Base-by-base conservation (phyloP, 805 yeast species). In the Wilhelminamyces savonicus region DNA sequence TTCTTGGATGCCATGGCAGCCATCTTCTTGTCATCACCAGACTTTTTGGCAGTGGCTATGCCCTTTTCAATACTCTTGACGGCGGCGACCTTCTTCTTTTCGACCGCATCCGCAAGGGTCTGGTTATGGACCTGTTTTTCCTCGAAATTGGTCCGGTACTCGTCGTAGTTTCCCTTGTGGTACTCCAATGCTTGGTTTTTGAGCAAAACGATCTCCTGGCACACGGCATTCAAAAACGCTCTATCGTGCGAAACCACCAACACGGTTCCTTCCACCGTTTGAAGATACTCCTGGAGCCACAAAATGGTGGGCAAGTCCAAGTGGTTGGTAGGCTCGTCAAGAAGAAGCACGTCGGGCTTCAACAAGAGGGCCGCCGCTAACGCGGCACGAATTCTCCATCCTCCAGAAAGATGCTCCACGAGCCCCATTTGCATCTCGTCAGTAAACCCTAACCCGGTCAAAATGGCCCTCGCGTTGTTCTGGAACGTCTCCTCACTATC, bases 21-120 rank as follows among this genome's bases (percentile, higher is more conserved):
- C 12, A 24, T 20, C 15, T 24, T 24, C 13, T 24, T 24, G 13
- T 24, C 27, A 13, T 24, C 27, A 5, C 27, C 27, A 13, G 20
- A 16, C 20, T 24, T 24, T 16, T 24, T 24, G 12, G 27, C 27
- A 8, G 27, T 20, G 6, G 27, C 14, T 8, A 24, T 11, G 7
- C 20, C 27, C 20, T 16, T 24, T 10, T 24, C 27, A 13, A 24
- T 13, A 13, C 27, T 24, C 20, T 11, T 12, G 12, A n/a, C 16
- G n/a, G n/a, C 5, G 12, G 27, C 27, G 4, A 16, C 27, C 16
- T 24, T 24, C 20, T 24, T 24, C 20, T 16, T 24, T 20, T 24
- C 27, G 8, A 24, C 20, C 7, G 19, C 19, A 6, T 24, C 27
- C 4, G 27, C 27, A 11, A 16, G 15, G 13, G 27, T 16, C 5